These are phyloP conservation scores for Carex kokanica DNA, from an alignment of 176 grass and related monocot genomes.

Conservation along the genomic window DNA sequence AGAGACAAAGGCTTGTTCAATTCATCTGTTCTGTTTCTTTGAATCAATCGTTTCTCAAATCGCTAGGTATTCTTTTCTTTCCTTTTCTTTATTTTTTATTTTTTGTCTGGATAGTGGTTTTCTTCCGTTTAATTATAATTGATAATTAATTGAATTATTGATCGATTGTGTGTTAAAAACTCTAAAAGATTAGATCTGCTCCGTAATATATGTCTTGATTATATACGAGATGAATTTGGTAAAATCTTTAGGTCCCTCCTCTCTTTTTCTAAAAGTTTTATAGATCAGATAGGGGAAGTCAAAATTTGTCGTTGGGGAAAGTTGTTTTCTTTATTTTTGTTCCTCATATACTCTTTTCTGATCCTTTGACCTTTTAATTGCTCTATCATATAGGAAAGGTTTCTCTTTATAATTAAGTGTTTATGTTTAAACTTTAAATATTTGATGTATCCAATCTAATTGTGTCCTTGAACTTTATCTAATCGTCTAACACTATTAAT, in stretches of 20 bases:
- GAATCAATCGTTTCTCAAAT: conserved; percentile 8
- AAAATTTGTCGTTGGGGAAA: not conserved
- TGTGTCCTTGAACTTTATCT: not conserved
- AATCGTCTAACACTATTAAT: not conserved
- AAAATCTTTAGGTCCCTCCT: not conserved
- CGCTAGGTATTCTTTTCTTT: not conserved
- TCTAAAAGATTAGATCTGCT: not conserved
- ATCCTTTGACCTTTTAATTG: not conserved
- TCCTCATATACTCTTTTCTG: not conserved
- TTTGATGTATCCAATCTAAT: not conserved
- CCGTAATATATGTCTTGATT: not conserved
- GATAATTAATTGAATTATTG: not conserved
- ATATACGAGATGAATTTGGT: not conserved
- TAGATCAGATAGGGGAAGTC: not conserved
- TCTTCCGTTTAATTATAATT: too few relatives aligned
- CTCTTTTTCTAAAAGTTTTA: not conserved
- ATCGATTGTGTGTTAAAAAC: not conserved
- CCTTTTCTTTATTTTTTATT: not conserved
- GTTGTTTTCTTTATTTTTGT: not conserved
- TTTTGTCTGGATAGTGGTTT: too few relatives aligned
- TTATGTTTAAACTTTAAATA: not conserved
- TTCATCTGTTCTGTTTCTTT: not conserved
- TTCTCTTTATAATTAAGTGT: not conserved
- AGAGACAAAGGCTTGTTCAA: not conserved
- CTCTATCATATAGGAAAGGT: not conserved